phyloP scores from a whole-genome alignment of 2,329 filamentous ascomycete genomes.

The Aaosphaeria pasadenensis region DNA sequence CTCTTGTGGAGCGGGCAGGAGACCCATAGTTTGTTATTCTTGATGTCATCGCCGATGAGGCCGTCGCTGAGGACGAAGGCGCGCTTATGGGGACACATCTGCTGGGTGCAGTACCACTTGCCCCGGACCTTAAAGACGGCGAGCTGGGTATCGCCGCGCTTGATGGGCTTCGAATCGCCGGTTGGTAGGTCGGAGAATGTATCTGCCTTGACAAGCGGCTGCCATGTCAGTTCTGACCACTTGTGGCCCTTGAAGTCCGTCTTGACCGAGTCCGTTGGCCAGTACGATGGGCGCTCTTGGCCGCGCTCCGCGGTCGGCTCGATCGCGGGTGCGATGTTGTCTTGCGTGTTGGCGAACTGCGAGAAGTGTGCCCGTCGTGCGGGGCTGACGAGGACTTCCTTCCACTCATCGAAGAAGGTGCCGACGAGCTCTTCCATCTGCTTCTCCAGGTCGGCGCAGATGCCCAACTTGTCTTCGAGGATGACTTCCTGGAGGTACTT shows the following conservation, averaged over 20 bases:
- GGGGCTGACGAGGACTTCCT: conserved; percentile 71
- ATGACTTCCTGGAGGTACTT: conserved; percentile 79
- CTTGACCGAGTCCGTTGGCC: conserved; percentile 65
- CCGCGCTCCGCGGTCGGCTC: conserved; percentile 70
- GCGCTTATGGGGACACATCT: conserved; percentile 93
- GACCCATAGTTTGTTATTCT: conserved; percentile 70
- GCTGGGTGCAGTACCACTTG: conserved; percentile 79
- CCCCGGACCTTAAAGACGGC: conserved; percentile 82
- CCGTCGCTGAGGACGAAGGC: conserved; percentile 88
- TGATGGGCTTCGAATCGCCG: conserved; percentile 73
- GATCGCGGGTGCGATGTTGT: conserved; percentile 62
- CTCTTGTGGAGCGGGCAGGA: conserved; percentile 87
- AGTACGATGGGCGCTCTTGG: conserved; percentile 72
- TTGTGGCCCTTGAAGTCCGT: conserved; percentile 70
- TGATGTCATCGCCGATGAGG: conserved; percentile 67
- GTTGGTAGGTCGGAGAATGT: conserved; percentile 70
- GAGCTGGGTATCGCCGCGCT: conserved; percentile 84
- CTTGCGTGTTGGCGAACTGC: conserved; percentile 81
- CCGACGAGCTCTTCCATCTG: conserved; percentile 86
- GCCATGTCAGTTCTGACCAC: conserved; percentile 71
- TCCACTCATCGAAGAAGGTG: conserved; percentile 89
- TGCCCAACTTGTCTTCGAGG: conserved; percentile 80
- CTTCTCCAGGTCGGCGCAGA: conserved; percentile 76
- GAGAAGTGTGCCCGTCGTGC: conserved; percentile 66
- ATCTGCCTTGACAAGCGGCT: conserved; percentile 69